Evolutionary conservation across 164 flowering plant species (phyloP), one percentile per base, ranked within the genome.

Genomic region (Vitis rupestris): DNA sequence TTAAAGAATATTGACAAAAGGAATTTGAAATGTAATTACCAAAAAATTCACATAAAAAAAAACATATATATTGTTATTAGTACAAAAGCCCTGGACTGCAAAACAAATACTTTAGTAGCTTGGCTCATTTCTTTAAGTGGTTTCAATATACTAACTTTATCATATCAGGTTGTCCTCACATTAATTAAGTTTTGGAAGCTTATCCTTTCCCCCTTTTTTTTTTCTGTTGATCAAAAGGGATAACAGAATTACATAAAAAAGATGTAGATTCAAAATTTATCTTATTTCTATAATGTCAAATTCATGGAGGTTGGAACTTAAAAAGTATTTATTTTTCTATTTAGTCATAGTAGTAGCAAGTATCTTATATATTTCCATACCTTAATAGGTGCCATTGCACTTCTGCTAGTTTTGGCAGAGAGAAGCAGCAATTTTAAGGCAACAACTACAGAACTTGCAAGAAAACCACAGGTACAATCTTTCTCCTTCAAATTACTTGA

Each of bases 391-490:
- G 8, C 9, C 68, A 1, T 54, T 60, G 23, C 64, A 27, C 49
- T 73, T 72, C 44, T 2, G 50, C 30, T 61, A 84, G 88, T 73
- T 78, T 59, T 82, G 84, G 88, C 85, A 80, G 70, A 74, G 60
- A 74, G 88, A 84, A 74, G 81, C 78, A 15, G 81, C 79, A 63
- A 74, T 67, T 63, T 65, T 82, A 72, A 78, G 79, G 79, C 81
- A 78, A 37, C 81, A 84, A 64, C 67, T 84, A 11, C 75, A 82
- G 48, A 69, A 53, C 69, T 68, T 84, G 76, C 82, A 82, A 64
- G 85, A 84, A 68, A 77, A 60, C 51, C 75, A 82, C 27, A 50
- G 85, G 88, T 84, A 81, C 30, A 11, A 52, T 72, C 52, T 49
- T 53, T 57, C 37, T 47, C 51, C 17, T 37, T 47, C 8, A 23